Evolutionary conservation across 1,139 yeast genomes (phyloP), one percentile per base, ranked within the genome.

Genomic region (Candida sanyaensis): DNA sequence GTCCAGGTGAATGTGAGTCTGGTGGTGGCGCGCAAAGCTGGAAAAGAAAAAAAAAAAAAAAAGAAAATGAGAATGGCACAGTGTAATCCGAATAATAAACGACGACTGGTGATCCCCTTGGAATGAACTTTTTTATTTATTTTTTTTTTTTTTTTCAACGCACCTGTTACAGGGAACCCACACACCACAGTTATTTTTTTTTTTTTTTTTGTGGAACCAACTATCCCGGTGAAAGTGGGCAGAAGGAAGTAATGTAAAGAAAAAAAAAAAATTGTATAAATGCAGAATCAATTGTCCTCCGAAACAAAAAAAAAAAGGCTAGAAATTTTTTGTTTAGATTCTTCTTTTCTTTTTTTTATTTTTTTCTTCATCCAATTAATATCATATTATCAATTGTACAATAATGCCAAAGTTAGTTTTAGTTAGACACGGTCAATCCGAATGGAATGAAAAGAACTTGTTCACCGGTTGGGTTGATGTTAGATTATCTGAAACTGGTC

Each of bases 391-490:
- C 17, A 13, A 34, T 31, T 24, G 26, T 31, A 44, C 37, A 40
- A 23, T 8, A 41, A 75, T 75, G 80, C 88, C 86, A 64, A 86
- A 85, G 73, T 80, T 87, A 75, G 81, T 87, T 66, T 78, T 87
- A 71, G 88, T 87, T 63, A 87, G 98, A 83, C 98, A 92, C 93
- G 98, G 98, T 67, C 97, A 92, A 81, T 88, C 96, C 77, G 97
- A 89, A 74, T 92, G 97, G 97, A 92, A 92, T 75, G 96, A 90
- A 76, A 89, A 89, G 83, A 92, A 93, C 83, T 82, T 92, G 63
- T 93, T 93, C 86, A 92, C 98, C 71, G 99, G 99, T 67, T 93
- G 99, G 99, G 97, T 92, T 57, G 98, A 92, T 72, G 96, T 90
- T 59, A 81, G 83, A 69, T 84, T 93, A 71, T 84, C 95, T 49